A percentile compares a stretch with the other conserved stretches of the same genome.
Conservation (phyloP, 75 land plant genomes). For the Selaginella moellendorffii region DNA sequence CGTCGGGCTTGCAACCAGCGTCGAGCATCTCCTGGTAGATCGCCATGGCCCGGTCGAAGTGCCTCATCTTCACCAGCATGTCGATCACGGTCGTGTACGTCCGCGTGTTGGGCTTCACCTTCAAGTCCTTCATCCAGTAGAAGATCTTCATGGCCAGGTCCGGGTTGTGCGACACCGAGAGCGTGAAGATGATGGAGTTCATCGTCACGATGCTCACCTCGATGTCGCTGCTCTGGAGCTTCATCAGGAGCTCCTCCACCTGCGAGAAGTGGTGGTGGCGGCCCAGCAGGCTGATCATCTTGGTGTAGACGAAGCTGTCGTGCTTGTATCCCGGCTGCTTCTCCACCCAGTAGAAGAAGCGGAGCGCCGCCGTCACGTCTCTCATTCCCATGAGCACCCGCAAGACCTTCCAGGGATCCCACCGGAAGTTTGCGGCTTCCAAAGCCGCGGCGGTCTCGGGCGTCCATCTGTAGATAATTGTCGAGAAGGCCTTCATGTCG, state of each 20-base stretch:
- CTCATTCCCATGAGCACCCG: not conserved
- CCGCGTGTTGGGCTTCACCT: not conserved
- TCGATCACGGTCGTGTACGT: not conserved
- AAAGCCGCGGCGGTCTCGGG: not conserved
- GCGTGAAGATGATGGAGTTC: not conserved
- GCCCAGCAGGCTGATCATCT: not conserved
- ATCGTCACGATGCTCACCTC: not conserved
- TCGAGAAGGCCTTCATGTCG: not conserved
- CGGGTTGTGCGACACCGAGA: not conserved
- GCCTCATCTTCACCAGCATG: not conserved
- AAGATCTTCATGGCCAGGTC: not conserved
- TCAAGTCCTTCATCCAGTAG: not conserved
- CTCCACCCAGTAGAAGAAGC: not conserved
- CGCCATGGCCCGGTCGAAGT: not conserved
- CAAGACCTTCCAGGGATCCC: not conserved
- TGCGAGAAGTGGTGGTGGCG: not conserved
- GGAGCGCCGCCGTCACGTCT: not conserved
- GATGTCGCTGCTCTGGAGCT: not conserved
- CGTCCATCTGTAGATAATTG: not conserved
- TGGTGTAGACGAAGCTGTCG: not conserved
- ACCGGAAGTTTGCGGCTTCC: not conserved
- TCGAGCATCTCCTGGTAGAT: not conserved
- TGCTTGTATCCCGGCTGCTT: not conserved
- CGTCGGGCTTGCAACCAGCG: not conserved
- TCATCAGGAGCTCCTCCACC: not conserved